Conservation (phyloP, 2,329 filamentous ascomycete species). For the Epichloe sp. region DNA sequence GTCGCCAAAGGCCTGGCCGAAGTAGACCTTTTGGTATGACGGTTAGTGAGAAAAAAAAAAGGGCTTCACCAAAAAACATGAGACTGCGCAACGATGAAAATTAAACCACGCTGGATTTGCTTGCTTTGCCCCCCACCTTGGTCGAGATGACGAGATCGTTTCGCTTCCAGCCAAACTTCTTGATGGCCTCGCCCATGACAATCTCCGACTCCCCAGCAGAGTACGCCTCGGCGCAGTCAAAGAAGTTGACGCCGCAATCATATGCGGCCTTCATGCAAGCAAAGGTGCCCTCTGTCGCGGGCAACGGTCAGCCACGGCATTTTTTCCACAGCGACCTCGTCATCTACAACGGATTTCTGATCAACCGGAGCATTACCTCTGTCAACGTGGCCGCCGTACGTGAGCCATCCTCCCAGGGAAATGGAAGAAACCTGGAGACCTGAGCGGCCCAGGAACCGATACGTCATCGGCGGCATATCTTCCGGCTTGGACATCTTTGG, state of each 20-base stretch:
- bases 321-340: not conserved
- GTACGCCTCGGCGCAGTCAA: slow-evolving; percentile 47
- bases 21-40: slow-evolving; percentile 41
- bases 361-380: slow-evolving; percentile 32
- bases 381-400: slow-evolving; percentile 61
- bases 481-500: slow-evolving; percentile 26
- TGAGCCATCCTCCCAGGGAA: slow-evolving; percentile 59
- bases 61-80: not conserved
- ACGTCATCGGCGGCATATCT: slow-evolving; percentile 46
- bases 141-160: slow-evolving; percentile 49
- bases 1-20: slow-evolving; percentile 45
- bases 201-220: slow-evolving; percentile 47
- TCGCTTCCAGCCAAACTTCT: slow-evolving; percentile 46
- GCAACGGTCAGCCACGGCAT: not conserved
- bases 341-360: not conserved
- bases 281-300: slow-evolving; percentile 28
- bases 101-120: not conserved
- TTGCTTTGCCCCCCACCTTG: slow-evolving; percentile 27
- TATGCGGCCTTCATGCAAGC: slow-evolving; percentile 49
- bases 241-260: slow-evolving; percentile 48
- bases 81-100: too few relatives aligned
- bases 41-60: not conserved
- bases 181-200: slow-evolving; percentile 48
- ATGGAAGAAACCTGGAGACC: slow-evolving; percentile 64
- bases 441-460: slow-evolving; percentile 57